Conservation (phyloP, 2,329 filamentous ascomycete genomes). For the Penicillium glabrum region DNA sequence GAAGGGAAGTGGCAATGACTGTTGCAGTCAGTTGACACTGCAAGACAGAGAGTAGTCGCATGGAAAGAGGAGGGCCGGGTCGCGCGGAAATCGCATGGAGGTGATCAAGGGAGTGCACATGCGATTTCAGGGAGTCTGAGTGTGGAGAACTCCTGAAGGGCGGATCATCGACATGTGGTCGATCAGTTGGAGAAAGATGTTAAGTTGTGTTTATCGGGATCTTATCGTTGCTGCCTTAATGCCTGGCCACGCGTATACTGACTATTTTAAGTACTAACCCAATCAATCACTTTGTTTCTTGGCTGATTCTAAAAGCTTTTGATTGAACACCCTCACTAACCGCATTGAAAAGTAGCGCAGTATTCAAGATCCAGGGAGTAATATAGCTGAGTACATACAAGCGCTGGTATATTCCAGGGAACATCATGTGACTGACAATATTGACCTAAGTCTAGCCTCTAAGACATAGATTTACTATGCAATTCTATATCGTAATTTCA, state of each 20-base stretch:
- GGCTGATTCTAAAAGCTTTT: no score
- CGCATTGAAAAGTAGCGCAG: no score
- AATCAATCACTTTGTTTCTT: background rate
- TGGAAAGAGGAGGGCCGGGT: constrained; percentile 24
- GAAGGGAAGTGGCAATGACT: constrained; percentile 59
- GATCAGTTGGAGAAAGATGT: background rate
- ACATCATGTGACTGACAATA: no score
- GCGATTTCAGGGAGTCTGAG: background rate
- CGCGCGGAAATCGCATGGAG: constrained; percentile 8
- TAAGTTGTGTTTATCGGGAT: background rate
- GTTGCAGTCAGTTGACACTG: constrained; percentile 73
- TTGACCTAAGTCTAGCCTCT: no score
- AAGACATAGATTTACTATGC: no score
- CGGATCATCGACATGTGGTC: background rate
- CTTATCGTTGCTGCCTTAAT: background rate
- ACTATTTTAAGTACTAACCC: background rate
- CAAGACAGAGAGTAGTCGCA: constrained; percentile 58
- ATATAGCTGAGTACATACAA: no score
- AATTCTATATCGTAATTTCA: no score
- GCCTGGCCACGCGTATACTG: background rate
- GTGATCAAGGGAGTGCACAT: background rate
- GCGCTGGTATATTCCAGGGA: no score
- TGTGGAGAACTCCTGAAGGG: background rate
- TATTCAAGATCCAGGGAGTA: no score
- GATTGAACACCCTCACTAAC: no score